phyloP scores from a whole-genome alignment of 116 monocot species.

The Cymodocea nodosa region DNA sequence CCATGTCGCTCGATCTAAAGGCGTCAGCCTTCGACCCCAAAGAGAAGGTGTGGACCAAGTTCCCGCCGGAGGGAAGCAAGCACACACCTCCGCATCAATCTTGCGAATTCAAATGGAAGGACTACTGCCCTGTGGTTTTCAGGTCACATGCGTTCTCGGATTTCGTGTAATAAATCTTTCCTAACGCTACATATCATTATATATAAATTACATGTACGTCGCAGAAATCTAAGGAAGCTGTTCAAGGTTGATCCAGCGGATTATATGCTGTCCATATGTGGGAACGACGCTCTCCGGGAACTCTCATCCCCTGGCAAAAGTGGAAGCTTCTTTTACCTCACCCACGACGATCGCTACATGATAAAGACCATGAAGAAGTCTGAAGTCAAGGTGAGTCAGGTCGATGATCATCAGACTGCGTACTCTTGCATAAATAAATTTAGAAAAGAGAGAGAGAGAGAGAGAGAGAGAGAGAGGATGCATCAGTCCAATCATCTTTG shows the following conservation, averaged over 20 bases:
- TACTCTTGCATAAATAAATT: no score
- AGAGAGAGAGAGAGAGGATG: no score
- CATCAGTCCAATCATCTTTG: no score
- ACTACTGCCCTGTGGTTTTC: slow-evolving; percentile 94
- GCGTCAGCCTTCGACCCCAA: slow-evolving; percentile 82
- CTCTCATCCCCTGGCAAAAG: slow-evolving; percentile 85
- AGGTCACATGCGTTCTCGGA: no score
- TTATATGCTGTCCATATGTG: slow-evolving; percentile 84
- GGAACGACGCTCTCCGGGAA: slow-evolving; percentile 76
- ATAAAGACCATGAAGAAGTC: slow-evolving; percentile 91
- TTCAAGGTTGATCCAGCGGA: slow-evolving; percentile 82
- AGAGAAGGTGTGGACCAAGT: slow-evolving; percentile 94
- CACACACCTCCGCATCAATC: slow-evolving; percentile 96
- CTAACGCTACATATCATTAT: no score
- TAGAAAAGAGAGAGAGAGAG: no score
- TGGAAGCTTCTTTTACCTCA: slow-evolving; percentile 86
- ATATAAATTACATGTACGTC: background rate
- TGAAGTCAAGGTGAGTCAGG: slow-evolving; percentile 54
- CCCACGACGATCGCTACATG: slow-evolving; percentile 85
- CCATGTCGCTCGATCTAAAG: slow-evolving; percentile 60
- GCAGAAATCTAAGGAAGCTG: slow-evolving; percentile 53
- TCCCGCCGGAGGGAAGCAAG: slow-evolving; percentile 89
- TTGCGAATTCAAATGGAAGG: slow-evolving; percentile 95
- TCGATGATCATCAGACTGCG: no score
- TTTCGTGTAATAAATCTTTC: no score